Percentiles rank a stretch among this genome's conserved stretches.
These are phyloP conservation scores for Eucalyptus polyanthemos DNA, from an alignment of 345 rosid species.

Conservation along the genomic window DNA sequence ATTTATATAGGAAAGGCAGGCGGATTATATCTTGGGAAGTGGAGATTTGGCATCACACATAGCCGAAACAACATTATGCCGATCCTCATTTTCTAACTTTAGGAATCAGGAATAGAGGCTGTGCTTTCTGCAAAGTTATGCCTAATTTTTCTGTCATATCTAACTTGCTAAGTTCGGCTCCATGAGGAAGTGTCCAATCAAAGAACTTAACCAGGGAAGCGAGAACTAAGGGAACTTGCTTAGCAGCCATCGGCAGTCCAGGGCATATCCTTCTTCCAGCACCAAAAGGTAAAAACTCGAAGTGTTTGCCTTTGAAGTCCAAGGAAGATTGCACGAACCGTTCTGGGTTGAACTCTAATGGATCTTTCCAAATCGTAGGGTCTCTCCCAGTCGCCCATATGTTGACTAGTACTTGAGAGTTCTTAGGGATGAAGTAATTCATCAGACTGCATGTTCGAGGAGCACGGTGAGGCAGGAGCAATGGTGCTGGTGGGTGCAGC, in stretches of 20 bases:
- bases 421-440: neutral
- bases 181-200: slow-evolving; percentile 8
- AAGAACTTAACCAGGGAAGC: slow-evolving; percentile 4
- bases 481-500: neutral
- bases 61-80: neutral
- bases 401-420: slow-evolving; percentile 3
- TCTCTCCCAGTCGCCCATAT: slow-evolving; percentile 3
- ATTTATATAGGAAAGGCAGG: neutral
- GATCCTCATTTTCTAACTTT: neutral
- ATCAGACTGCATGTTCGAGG: neutral
- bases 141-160: slow-evolving; percentile 8
- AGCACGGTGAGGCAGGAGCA: slow-evolving; percentile 3
- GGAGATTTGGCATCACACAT: neutral
- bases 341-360: neutral
- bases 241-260: slow-evolving; percentile 2
- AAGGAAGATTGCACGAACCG: neutral
- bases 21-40: neutral
- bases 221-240: slow-evolving; percentile 2
- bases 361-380: neutral
- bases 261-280: slow-evolving; percentile 17
- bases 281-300: slow-evolving; percentile 6
- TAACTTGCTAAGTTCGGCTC: neutral
- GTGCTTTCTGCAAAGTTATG: neutral
- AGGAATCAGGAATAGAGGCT: slow-evolving; percentile 4
- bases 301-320: neutral